phyloP scores from a whole-genome alignment of 768 basidiomycete species.

The Omphalotus guepiniiformis region DNA sequence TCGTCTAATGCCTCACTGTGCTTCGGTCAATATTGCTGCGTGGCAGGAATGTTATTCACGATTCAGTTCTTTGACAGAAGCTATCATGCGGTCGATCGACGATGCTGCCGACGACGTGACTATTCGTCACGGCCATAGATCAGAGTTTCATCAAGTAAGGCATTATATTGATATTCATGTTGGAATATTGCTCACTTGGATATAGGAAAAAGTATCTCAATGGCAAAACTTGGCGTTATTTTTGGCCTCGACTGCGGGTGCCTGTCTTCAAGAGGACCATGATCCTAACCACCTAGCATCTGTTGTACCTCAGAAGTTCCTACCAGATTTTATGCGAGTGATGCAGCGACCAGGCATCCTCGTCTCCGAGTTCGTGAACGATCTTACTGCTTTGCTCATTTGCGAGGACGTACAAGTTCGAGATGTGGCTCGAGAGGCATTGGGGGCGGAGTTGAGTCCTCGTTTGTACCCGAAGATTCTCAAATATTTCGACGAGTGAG shows the following conservation, averaged over 20 bases:
- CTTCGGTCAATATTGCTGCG: constrained; percentile 66
- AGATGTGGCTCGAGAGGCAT: constrained; percentile 76
- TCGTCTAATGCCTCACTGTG: constrained; percentile 57
- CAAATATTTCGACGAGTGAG: constrained; percentile 71
- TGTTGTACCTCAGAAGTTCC: constrained; percentile 49
- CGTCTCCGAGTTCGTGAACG: constrained; percentile 60
- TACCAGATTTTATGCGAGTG: constrained; percentile 74
- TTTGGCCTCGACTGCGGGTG: constrained; percentile 68
- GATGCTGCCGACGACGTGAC: constrained; percentile 27
- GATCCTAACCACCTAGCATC: constrained; percentile 45
- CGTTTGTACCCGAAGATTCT: constrained; percentile 64
- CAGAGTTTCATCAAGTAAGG: constrained; percentile 25
- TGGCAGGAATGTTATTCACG: constrained; percentile 83
- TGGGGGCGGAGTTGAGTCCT: constrained; percentile 76
- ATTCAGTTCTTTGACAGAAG: constrained; percentile 64
- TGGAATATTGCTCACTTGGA: not conserved
- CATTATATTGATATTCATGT: not conserved
- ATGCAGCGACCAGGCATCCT: constrained; percentile 50
- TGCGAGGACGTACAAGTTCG: constrained; percentile 61
- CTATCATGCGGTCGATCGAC: constrained; percentile 38
- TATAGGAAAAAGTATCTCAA: constrained; percentile 72
- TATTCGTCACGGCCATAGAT: constrained; percentile 23
- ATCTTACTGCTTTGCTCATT: constrained; percentile 66
- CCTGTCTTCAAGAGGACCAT: constrained; percentile 52
- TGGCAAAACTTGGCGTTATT: constrained; percentile 86